Conservation (phyloP, 163 green algal genomes). For the Coccomyxa subellipsoidea region DNA sequence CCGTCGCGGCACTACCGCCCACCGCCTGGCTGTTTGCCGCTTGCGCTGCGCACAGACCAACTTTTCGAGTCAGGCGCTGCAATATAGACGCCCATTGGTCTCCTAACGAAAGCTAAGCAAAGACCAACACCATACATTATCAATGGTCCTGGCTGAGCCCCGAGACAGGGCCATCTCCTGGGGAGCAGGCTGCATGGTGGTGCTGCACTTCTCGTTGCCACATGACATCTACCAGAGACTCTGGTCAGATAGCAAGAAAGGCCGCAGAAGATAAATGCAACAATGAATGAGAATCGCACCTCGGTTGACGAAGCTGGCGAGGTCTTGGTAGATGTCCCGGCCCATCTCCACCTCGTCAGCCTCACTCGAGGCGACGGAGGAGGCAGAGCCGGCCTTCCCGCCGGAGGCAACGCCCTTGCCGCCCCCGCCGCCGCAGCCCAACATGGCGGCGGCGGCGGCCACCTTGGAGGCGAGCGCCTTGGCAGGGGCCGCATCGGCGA, state of each 20-base stretch:
- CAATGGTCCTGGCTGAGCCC: too few relatives aligned
- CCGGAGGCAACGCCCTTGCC: background rate
- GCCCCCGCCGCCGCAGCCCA: background rate
- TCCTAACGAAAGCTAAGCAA: too few relatives aligned
- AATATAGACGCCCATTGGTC: too few relatives aligned
- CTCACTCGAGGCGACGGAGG: background rate
- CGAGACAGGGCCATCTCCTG: too few relatives aligned
- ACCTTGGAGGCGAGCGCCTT: background rate
- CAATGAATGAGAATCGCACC: too few relatives aligned
- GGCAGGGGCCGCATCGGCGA: background rate
- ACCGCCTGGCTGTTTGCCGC: conserved; percentile 4
- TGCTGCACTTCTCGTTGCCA: too few relatives aligned
- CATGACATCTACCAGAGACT: too few relatives aligned
- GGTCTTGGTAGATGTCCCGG: background rate
- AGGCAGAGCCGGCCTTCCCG: background rate
- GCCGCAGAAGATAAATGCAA: too few relatives aligned
- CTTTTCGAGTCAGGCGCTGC: background rate
- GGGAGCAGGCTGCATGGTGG: too few relatives aligned
- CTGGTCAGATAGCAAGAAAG: too few relatives aligned
- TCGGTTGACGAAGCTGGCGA: background rate
- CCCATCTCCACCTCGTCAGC: background rate
- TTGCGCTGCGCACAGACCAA: background rate
- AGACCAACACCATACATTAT: too few relatives aligned
- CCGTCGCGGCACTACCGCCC: background rate
- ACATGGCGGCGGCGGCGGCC: background rate